Conservation (phyloP, 768 basidiomycete genomes). For the Tubosaeta sp. region DNA sequence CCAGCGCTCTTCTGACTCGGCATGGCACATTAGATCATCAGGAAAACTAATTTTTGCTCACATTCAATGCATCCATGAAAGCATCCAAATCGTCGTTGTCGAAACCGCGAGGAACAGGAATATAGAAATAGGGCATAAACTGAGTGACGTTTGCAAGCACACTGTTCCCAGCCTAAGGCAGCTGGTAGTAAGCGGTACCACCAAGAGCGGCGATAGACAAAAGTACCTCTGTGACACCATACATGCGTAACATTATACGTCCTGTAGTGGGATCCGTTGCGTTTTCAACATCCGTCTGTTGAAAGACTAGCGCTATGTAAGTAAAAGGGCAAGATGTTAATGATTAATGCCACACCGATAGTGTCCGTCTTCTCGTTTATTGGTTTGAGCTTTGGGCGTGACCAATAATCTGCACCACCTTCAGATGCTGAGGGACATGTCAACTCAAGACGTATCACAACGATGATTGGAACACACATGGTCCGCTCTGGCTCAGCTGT, state of each 20-base stretch:
- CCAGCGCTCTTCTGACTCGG: conserved; percentile 22
- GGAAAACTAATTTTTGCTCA: conserved; percentile 23
- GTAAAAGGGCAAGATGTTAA: background rate
- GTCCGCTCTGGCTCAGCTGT: conserved; percentile 50
- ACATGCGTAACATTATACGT: conserved; percentile 60
- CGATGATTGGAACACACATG: conserved; percentile 33
- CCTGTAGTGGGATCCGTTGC: conserved; percentile 42
- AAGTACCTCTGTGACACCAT: conserved; percentile 83
- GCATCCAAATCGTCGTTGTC: conserved; percentile 57
- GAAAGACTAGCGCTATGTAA: conserved; percentile 60
- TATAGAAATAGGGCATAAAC: conserved; percentile 92
- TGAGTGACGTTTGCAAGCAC: conserved; percentile 78
- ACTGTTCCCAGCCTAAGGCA: conserved; percentile 72
- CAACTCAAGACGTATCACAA: background rate
- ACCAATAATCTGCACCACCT: conserved; percentile 76
- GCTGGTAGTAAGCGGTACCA: conserved; percentile 1
- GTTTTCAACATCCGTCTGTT: conserved; percentile 92
- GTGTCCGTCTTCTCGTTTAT: conserved; percentile 60
- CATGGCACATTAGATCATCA: background rate
- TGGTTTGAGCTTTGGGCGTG: conserved; percentile 51
- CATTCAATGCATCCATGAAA: conserved; percentile 72
- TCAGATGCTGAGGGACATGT: conserved; percentile 48
- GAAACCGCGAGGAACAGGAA: conserved; percentile 84
- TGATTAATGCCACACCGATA: conserved; percentile 49
- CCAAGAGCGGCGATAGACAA: background rate